These are phyloP conservation scores for Elongisporangium undulatum DNA, from an alignment of 352 stramenopile genomes.

Conservation along the genomic window DNA sequence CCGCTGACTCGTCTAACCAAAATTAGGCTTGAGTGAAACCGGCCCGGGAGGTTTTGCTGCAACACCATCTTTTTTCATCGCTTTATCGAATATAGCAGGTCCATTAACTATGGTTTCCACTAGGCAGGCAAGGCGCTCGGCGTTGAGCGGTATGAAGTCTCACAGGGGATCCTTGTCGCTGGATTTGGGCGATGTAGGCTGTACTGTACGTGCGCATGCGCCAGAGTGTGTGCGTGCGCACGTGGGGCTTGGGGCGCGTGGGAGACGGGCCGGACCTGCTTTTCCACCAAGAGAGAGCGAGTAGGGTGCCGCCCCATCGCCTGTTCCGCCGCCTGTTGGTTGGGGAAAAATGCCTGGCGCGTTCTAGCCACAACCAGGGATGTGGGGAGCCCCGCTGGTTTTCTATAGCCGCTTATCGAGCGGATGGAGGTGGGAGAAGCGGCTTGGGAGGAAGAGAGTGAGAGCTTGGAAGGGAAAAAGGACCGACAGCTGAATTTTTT, in stretches of 20 bases:
- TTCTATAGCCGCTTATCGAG: neutral
- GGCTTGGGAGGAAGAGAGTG: neutral
- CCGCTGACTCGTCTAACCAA: neutral
- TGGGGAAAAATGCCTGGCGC: no score
- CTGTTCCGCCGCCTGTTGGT: neutral
- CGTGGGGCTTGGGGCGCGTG: neutral
- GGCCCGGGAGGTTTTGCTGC: neutral
- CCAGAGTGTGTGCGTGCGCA: neutral
- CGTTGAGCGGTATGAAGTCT: neutral
- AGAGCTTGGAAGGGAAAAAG: neutral
- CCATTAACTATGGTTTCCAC: neutral
- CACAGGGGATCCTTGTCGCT: neutral
- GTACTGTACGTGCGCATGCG: neutral
- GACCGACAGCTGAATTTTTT: neutral
- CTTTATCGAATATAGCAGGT: neutral
- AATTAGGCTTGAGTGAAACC: neutral
- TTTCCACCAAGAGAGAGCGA: neutral
- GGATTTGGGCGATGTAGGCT: neutral
- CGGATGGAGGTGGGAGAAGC: neutral
- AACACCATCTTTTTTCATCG: neutral
- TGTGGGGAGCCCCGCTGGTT: neutral
- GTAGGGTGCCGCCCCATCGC: neutral
- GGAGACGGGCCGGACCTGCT: neutral
- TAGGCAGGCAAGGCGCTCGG: neutral
- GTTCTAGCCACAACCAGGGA: neutral